Percentiles rank a stretch among this genome's conserved stretches.
Conservation (phyloP, 352 stramenopile species). For the Pythium inflatum region DNA sequence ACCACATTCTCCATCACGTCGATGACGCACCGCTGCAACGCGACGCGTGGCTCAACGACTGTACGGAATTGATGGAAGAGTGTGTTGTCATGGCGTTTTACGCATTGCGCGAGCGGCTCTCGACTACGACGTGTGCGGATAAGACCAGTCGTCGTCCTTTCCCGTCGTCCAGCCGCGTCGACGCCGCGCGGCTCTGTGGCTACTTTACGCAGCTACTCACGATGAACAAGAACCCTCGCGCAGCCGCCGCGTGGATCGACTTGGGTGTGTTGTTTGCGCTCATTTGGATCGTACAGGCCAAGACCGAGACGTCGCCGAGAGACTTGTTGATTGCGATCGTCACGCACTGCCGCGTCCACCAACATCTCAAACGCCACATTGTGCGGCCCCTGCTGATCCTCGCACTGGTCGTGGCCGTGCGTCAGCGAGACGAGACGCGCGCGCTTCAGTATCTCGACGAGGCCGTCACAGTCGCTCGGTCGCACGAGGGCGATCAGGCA, state of each 20-base stretch:
- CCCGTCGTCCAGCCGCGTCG: too few species aligned
- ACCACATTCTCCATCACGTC: not conserved
- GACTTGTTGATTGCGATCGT: constrained; percentile 34
- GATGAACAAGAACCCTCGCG: not conserved
- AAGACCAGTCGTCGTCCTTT: too few species aligned
- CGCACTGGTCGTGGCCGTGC: constrained; percentile 41
- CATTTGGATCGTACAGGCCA: constrained; percentile 39
- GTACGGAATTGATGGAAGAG: too few species aligned
- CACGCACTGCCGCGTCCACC: constrained; percentile 28
- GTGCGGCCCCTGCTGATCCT: constrained; percentile 51
- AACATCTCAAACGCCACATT: not conserved
- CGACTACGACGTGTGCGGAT: too few species aligned
- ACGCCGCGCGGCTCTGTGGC: constrained; percentile 30
- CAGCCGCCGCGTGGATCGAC: constrained; percentile 26
- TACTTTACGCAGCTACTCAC: too few species aligned
- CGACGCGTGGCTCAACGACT: not conserved
- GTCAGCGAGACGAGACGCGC: constrained; percentile 31
- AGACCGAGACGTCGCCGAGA: constrained; percentile 17
- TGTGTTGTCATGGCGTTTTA: too few species aligned
- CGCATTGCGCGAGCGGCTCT: too few species aligned
- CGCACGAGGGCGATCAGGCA: not conserved
- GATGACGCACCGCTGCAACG: too few species aligned
- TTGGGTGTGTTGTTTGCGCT: constrained; percentile 38
- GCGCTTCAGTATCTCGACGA: constrained; percentile 41
- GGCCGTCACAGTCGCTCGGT: constrained; percentile 11